A percentile compares a stretch with the other conserved stretches of the same genome.
These are phyloP conservation scores for Trapa incisa DNA, from an alignment of 345 rosid genomes.

Conservation along the genomic window DNA sequence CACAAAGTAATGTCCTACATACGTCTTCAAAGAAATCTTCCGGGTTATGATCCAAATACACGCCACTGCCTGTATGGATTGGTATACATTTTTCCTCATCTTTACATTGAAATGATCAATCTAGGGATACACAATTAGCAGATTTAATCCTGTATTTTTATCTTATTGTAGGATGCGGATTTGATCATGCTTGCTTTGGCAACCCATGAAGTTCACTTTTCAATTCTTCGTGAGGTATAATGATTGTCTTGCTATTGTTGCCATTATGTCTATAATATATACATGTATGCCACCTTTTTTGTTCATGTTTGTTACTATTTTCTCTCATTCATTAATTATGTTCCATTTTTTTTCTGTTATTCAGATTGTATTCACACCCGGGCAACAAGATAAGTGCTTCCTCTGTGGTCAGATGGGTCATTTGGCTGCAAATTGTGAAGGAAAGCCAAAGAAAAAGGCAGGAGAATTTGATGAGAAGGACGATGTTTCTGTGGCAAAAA, in stretches of 20 bases:
- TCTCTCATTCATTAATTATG: not conserved
- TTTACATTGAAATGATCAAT: not conserved
- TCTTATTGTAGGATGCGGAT: constrained; percentile 75
- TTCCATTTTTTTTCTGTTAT: not conserved
- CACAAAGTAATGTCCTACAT: constrained; percentile 88
- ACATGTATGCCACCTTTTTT: not conserved
- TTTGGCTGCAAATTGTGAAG: constrained; percentile 75
- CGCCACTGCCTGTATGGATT: constrained; percentile 89
- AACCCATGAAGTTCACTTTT: constrained; percentile 84
- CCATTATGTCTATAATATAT: not conserved
- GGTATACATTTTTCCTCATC: constrained; percentile 40
- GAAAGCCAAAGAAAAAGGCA: constrained; percentile 72
- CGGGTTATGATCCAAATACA: constrained; percentile 83
- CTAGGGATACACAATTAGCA: not conserved
- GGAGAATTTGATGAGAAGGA: constrained; percentile 93
- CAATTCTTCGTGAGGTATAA: constrained; percentile 91
- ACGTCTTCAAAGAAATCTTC: constrained; percentile 81
- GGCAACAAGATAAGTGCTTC: constrained; percentile 80
- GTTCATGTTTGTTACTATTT: not conserved
- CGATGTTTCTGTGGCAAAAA: constrained; percentile 35
- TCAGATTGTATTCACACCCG: constrained; percentile 68
- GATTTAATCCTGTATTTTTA: constrained; percentile 7
- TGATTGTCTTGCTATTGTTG: not conserved
- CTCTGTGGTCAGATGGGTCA: constrained; percentile 95
- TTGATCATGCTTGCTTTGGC: constrained; percentile 95